Evolutionary conservation across 306 rosid species (phyloP).

Genomic region (Sophora flavescens): DNA sequence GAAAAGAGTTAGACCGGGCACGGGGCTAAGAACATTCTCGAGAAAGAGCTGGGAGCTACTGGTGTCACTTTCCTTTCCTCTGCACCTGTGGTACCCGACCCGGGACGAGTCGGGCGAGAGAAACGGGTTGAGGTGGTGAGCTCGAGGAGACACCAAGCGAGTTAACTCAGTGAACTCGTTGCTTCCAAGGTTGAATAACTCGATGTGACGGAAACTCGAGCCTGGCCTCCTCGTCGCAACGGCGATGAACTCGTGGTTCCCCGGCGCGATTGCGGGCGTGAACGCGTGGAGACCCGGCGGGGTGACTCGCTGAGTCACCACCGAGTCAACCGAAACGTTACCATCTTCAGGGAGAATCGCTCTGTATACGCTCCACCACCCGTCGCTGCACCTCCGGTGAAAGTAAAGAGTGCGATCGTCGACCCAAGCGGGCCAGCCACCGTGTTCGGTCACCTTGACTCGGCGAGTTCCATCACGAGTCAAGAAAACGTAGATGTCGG

Average conservation of each 20-base stretch:
- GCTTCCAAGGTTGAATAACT: slow-evolving; percentile 60
- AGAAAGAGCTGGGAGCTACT: slow-evolving; percentile 51
- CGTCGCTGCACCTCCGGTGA: slow-evolving; percentile 75
- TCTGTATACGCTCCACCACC: slow-evolving; percentile 87
- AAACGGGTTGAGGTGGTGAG: slow-evolving; percentile 91
- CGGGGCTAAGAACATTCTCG: slow-evolving; percentile 67
- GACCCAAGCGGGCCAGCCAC: slow-evolving; percentile 94
- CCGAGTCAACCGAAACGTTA: slow-evolving; percentile 52
- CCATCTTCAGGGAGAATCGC: slow-evolving; percentile 62
- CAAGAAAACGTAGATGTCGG: slow-evolving; percentile 73
- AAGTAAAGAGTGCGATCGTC: slow-evolving; percentile 82
- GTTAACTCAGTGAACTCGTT: slow-evolving; percentile 78
- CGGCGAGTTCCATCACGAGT: slow-evolving; percentile 78
- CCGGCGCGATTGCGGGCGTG: slow-evolving; percentile 84
- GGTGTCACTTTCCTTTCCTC: slow-evolving; percentile 50
- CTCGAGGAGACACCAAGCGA: slow-evolving; percentile 57
- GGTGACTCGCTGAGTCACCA: slow-evolving; percentile 71
- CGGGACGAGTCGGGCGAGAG: slow-evolving; percentile 67
- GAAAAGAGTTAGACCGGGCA: slow-evolving; percentile 64
- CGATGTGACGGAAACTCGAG: slow-evolving; percentile 77
- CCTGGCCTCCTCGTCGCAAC: slow-evolving; percentile 78
- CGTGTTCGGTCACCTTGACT: slow-evolving; percentile 73
- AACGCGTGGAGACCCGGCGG: slow-evolving; percentile 88
- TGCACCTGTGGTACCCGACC: slow-evolving; percentile 89
- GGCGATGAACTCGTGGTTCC: slow-evolving; percentile 75